Evolutionary conservation across 192 early-diverging fungal species (phyloP), one percentile per base, ranked within the genome.

Genomic region (Mortierella hygrophila): DNA sequence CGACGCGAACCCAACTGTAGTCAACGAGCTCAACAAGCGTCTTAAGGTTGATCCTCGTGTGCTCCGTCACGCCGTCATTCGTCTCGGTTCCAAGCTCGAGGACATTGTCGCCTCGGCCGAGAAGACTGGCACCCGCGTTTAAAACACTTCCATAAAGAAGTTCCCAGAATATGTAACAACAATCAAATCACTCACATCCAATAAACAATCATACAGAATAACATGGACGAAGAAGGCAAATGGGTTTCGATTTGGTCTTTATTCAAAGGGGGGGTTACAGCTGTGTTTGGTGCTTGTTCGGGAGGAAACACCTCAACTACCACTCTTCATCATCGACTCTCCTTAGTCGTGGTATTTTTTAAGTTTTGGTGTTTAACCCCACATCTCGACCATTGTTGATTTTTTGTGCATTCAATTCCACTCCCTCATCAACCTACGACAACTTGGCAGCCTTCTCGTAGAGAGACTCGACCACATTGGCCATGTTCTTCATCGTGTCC

Each of bases 401-500:
- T 26, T 65, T 65, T 26, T 65, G 29, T 32, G 13, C 11, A 29
- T 29, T 29, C 10, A 29, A 15, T 32, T 29, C 23, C 60, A 11
- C 60, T 29, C 26, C 26, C 26, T 32, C 29, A 15, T 13, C n/a
- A 32, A 65, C 29, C 60, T 65, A 65, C 8, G 84, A 81, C n/a
- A 86, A 52, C 79, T 86, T 86, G 38, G 84, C 81, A 29, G 84
- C 98, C 93, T 99, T 99, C 88, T 96, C 93, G 87, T 99, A 99
- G 47, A 99, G 92, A 54, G 94, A 95, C 79, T 98, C 96, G 11
- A 99, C 98, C 35, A 98, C 99, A 77, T 96, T 95, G 68, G 95
- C 95, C 92, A 99, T 97, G 76, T 97, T 95, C 90, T 99, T 99
- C 89, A 99, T 92, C 32, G 99, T 99, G 29, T 99, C 98, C 77